Conservation (phyloP, 305 asterid genomes). For the Coffea humblotiana region DNA sequence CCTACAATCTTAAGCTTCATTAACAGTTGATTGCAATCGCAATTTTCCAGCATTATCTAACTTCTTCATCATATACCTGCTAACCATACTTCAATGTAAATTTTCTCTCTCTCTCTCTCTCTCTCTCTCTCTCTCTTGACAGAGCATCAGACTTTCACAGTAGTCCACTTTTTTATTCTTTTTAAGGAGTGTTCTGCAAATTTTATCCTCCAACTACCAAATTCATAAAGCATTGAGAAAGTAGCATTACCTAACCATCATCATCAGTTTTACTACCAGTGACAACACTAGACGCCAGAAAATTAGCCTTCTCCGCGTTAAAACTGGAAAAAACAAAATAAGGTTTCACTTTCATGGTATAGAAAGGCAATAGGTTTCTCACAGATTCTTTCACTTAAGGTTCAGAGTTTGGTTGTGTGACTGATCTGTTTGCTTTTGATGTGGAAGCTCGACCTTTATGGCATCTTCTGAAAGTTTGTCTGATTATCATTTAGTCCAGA, state of each 20-base stretch:
- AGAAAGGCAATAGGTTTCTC: neutral
- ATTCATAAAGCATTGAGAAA: neutral
- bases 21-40: neutral
- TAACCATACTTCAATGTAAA: neutral
- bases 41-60: neutral
- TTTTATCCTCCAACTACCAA: neutral
- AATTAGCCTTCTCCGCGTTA: neutral
- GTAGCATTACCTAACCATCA: neutral
- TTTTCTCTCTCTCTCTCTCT: neutral
- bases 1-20: neutral
- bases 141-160: neutral
- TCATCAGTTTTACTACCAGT: neutral
- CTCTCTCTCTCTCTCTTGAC: constrained; percentile 5
- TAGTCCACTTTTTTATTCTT: neutral
- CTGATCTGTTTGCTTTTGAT: no score
- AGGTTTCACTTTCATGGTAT: no score
- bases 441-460: no score
- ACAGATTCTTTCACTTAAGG: neutral
- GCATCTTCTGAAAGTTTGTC: constrained; percentile 2
- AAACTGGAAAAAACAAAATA: neutral
- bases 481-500: neutral
- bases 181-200: neutral
- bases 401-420: neutral
- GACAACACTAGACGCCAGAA: neutral
- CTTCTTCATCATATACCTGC: neutral